Percentiles rank a stretch among this genome's conserved stretches.
Conservation (phyloP, 805 yeast species). For the Zygotorulaspora danielsina region DNA sequence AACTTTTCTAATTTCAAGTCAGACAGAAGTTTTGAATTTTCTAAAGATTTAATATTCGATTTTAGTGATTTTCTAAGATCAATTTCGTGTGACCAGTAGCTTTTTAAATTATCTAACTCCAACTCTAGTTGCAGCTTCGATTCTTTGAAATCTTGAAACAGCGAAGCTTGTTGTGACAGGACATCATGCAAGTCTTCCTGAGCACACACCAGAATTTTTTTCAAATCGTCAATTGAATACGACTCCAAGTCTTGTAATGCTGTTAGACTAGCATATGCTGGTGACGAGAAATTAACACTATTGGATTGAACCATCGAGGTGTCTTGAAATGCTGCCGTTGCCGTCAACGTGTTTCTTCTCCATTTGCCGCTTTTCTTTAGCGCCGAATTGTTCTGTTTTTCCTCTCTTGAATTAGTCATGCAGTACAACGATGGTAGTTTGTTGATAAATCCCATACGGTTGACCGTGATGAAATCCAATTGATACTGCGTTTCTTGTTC, state of each 20-base stretch:
- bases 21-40: conserved; percentile 31
- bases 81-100: conserved; percentile 33
- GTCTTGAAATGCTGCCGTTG: conserved; percentile 7
- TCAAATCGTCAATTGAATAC: conserved; percentile 32
- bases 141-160: conserved; percentile 31
- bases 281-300: conserved; percentile 11
- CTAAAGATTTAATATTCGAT: conserved; percentile 34
- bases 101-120: conserved; percentile 31
- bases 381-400: conserved; percentile 5
- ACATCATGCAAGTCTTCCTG: conserved; percentile 37
- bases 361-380: conserved; percentile 22
- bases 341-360: conserved; percentile 24
- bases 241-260: conserved; percentile 30
- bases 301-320: conserved; percentile 1
- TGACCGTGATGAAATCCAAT: conserved; percentile 34
- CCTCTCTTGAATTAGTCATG: conserved; percentile 24
- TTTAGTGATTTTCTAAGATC: conserved; percentile 33
- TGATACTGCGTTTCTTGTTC: conserved; percentile 28
- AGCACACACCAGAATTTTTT: conserved; percentile 31
- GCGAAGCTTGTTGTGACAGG: conserved; percentile 24
- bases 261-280: conserved; percentile 30
- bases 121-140: conserved; percentile 27
- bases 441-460: conserved; percentile 33
- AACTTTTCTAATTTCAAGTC: conserved; percentile 32
- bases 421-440: conserved; percentile 32